These are phyloP conservation scores for Acanthamoeba royreba DNA, from an alignment of 208 protist species.

Conservation along the genomic window DNA sequence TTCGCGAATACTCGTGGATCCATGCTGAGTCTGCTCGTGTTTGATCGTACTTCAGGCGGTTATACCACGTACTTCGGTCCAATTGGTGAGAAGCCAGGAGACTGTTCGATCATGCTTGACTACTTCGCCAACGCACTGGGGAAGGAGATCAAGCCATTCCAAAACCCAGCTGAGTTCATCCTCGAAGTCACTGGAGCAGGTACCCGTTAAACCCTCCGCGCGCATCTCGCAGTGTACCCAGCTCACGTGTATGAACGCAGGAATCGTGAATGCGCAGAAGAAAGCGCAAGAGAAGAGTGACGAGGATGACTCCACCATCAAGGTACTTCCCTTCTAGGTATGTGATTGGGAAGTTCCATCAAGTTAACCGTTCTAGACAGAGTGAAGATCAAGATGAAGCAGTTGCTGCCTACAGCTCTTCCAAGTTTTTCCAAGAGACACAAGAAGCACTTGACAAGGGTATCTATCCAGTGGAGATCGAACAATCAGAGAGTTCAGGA, in stretches of 20 bases:
- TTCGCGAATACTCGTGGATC: too few species aligned
- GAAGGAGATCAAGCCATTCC: background rate
- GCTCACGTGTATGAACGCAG: too few species aligned
- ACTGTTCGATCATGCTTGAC: background rate
- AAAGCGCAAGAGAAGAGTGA: background rate
- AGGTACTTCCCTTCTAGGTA: too few species aligned
- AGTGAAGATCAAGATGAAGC: background rate
- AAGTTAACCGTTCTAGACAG: too few species aligned
- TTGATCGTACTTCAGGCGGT: background rate
- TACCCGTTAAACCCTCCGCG: too few species aligned
- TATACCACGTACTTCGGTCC: background rate
- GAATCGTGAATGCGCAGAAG: too few species aligned
- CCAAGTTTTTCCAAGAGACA: background rate
- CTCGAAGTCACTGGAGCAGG: background rate
- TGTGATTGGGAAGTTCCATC: too few species aligned
- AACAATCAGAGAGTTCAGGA: background rate
- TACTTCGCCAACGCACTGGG: background rate
- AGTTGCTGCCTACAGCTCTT: background rate
- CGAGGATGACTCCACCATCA: background rate
- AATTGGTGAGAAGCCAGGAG: background rate
- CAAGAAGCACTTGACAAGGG: background rate
- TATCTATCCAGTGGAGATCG: background rate
- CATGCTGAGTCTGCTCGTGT: background rate
- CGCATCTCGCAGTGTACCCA: too few species aligned
- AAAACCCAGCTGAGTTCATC: slow-evolving; percentile 3